These are phyloP conservation scores for Spergularia bocconei DNA, from an alignment of 148 eudicot species.

Conservation along the genomic window DNA sequence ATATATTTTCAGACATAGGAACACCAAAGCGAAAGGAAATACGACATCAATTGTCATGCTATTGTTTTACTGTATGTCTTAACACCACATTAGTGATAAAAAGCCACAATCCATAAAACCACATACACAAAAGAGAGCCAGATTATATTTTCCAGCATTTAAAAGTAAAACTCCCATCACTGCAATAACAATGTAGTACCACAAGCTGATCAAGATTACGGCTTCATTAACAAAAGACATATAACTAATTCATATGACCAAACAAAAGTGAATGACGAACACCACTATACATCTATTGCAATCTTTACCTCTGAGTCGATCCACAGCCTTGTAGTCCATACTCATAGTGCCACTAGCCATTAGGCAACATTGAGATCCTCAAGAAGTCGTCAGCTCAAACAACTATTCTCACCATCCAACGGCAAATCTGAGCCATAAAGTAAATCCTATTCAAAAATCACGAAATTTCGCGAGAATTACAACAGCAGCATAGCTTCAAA, in stretches of 20 bases:
- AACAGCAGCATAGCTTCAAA: neutral
- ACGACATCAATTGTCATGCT: too few species aligned
- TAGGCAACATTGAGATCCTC: slow-evolving; percentile 63
- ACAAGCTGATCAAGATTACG: neutral
- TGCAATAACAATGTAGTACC: neutral
- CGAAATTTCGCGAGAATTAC: slow-evolving; percentile 6
- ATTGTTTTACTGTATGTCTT: neutral
- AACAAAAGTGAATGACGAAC: neutral
- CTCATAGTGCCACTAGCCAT: slow-evolving; percentile 64
- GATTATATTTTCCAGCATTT: neutral
- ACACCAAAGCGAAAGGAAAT: too few species aligned
- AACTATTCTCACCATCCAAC: slow-evolving; percentile 9
- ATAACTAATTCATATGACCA: neutral
- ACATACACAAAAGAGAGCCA: neutral
- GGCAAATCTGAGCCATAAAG: slow-evolving; percentile 15
- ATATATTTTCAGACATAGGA: too few species aligned
- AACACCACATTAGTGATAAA: neutral
- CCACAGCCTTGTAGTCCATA: slow-evolving; percentile 51
- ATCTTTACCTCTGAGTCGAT: slow-evolving; percentile 49
- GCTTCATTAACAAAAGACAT: neutral
- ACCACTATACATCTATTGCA: neutral
- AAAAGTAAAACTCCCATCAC: neutral
- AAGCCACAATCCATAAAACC: neutral
- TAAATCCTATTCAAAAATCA: slow-evolving; percentile 18
- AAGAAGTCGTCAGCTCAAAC: slow-evolving; percentile 28